Base-by-base conservation (phyloP, 1,284 basidiomycete species). In the Cryptococcus sp. region DNA sequence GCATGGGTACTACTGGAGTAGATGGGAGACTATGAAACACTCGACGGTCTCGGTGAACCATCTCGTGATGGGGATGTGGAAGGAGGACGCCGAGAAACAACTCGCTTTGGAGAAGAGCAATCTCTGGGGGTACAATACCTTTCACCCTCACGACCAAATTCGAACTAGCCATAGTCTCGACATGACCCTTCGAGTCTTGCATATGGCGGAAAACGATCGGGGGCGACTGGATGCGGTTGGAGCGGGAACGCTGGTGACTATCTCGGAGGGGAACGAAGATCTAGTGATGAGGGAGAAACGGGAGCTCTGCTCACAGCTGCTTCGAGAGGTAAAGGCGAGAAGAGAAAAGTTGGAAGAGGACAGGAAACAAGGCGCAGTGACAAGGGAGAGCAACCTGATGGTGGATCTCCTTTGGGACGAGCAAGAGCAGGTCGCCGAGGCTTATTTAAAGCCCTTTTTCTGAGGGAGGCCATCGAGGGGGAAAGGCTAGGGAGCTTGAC, bases 221-320 rank as follows among this genome's bases (percentile, higher is more conserved):
- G 73, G n/a, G 28, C 46, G 10, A 55, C 43, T 25, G 68, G 71
- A 28, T 11, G 22, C 33, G 3, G 36, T 45, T 5, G 43, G 22
- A 4, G 32, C 19, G 33, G 32, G 16, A 19, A 66, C 65, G 32
- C 33, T 57, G 7, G 59, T 54, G 14, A 59, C 81, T 80, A 10
- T 82, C 24, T 81, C 80, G 22, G 60, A 58, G 10, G 65, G 69
- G 26, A 83, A 82, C 60, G 82, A 82, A 58, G 50, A 43, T 16
- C 60, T 54, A 4, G 57, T 58, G 10, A 50, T 57, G 34, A 18
- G 48, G 5, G 52, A 52, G 18, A 40, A 72, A 2, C 31, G 49
- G 18, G 41, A 39, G 9, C 55, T 72, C 5, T 70, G 68, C 36
- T 25, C 47, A 9, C 25, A 61, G 23, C 36, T 58, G 2, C 42